Conservation (phyloP, 164 flowering plant genomes). For the Aristolochia fimbriata region DNA sequence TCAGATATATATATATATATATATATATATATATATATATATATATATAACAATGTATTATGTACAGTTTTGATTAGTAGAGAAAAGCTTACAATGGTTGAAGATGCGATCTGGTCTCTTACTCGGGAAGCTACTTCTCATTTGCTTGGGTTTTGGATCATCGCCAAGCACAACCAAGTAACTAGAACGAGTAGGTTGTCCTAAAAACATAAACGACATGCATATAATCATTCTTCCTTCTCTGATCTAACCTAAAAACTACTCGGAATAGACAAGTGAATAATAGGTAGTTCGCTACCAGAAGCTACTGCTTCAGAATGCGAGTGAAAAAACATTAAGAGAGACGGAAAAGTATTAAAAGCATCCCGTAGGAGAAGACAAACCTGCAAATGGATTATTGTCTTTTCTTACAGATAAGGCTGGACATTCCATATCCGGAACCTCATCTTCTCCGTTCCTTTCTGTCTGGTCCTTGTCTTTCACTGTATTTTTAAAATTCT, state of each 20-base stretch:
- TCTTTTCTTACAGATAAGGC: not conserved
- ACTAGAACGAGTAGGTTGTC: slow-evolving; percentile 11
- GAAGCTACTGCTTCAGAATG: too few relatives aligned
- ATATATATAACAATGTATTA: too few relatives aligned
- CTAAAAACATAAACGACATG: too few relatives aligned
- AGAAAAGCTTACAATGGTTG: slow-evolving; percentile 56
- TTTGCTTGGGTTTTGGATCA: slow-evolving; percentile 35
- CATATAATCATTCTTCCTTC: too few relatives aligned
- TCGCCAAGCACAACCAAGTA: slow-evolving; percentile 57
- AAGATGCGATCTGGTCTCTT: slow-evolving; percentile 32
- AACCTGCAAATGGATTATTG: not conserved
- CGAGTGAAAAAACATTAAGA: too few relatives aligned
- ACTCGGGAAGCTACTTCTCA: slow-evolving; percentile 6
- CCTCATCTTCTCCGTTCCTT: not conserved
- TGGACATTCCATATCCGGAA: not conserved
- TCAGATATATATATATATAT: too few relatives aligned
- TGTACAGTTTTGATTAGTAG: too few relatives aligned
- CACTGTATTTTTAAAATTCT: not conserved
- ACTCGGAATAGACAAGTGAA: too few relatives aligned
- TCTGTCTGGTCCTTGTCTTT: not conserved
- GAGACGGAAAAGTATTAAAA: not conserved
- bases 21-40: too few relatives aligned
- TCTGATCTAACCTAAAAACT: too few relatives aligned
- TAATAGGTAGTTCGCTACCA: too few relatives aligned
- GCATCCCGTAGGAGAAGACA: not conserved